Conservation (phyloP, 2,329 filamentous ascomycete genomes). For the Pyricularia pennisetigena region DNA sequence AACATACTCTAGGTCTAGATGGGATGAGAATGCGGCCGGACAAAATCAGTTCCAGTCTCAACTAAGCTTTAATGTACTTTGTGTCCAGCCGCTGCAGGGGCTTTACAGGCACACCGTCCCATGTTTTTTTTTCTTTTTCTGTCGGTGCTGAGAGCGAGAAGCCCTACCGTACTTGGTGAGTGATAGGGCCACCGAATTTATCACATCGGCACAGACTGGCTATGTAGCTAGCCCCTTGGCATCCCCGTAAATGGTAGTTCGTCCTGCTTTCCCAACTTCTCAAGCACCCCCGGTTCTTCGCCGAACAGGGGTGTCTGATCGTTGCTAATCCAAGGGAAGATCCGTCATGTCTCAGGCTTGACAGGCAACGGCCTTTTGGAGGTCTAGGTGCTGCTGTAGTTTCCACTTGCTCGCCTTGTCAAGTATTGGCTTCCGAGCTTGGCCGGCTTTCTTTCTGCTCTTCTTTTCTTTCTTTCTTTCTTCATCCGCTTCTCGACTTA, state of each 20-base stretch:
- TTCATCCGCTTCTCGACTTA: conserved; percentile 3
- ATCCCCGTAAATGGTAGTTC: background rate
- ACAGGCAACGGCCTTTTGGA: background rate
- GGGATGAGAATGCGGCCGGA: background rate
- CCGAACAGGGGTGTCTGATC: background rate
- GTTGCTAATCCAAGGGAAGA: background rate
- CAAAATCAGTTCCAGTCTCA: background rate
- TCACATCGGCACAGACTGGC: background rate
- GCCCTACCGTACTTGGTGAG: background rate
- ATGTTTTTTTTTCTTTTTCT: background rate
- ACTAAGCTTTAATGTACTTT: background rate
- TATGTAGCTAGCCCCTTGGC: background rate
- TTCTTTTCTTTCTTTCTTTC: background rate
- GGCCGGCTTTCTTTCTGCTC: background rate
- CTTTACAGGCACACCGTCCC: background rate
- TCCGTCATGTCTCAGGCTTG: background rate
- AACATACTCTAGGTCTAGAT: background rate
- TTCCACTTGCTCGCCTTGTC: background rate
- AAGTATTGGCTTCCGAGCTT: background rate
- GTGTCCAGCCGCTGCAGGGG: background rate
- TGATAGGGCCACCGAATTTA: background rate
- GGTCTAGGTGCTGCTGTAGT: background rate
- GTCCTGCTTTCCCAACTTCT: background rate
- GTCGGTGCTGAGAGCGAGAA: background rate
- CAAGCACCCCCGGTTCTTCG: background rate